Evolutionary conservation across 352 stramenopile genomes (phyloP).

Genomic region (Globisporangium spiculum): DNA sequence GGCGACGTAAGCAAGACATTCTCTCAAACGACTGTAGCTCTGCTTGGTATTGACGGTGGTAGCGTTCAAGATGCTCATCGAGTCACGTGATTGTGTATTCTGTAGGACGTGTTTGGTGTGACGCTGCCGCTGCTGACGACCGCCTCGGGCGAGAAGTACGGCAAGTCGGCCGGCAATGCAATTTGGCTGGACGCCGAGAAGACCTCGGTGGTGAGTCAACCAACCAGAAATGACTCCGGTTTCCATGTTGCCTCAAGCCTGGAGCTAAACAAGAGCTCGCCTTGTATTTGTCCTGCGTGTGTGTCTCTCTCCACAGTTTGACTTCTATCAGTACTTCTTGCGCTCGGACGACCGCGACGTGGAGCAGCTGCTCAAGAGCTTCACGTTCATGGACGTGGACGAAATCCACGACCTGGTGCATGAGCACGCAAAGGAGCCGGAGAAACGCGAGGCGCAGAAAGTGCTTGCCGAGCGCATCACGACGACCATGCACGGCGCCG

Average conservation of each 20-base stretch:
- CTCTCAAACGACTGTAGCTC: not conserved
- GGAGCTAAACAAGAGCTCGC: not conserved
- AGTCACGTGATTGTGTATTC: not conserved
- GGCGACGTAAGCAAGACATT: constrained; percentile 31
- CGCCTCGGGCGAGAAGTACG: constrained; percentile 97
- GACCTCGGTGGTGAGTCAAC: constrained; percentile 90
- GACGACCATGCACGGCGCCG: constrained; percentile 91
- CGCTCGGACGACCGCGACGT: constrained; percentile 90
- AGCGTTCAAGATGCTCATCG: not conserved
- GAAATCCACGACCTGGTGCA: constrained; percentile 90
- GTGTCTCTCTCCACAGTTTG: constrained; percentile 48
- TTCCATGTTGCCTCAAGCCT: not conserved
- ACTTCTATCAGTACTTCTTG: constrained; percentile 94
- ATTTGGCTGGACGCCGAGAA: constrained; percentile 97
- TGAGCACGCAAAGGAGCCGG: constrained; percentile 70
- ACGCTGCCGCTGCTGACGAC: constrained; percentile 98
- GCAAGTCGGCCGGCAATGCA: constrained; percentile 97
- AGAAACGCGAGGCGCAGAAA: constrained; percentile 76
- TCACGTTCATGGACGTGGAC: constrained; percentile 95
- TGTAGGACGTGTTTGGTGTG: constrained; percentile 89
- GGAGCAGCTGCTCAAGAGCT: constrained; percentile 95
- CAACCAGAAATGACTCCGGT: not conserved
- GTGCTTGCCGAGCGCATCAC: constrained; percentile 85
- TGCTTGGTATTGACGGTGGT: not conserved
- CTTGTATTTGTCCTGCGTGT: not conserved